These are phyloP conservation scores for Ophiosphaerella herpotricha DNA, from an alignment of 2,329 filamentous ascomycete genomes.

Conservation along the genomic window DNA sequence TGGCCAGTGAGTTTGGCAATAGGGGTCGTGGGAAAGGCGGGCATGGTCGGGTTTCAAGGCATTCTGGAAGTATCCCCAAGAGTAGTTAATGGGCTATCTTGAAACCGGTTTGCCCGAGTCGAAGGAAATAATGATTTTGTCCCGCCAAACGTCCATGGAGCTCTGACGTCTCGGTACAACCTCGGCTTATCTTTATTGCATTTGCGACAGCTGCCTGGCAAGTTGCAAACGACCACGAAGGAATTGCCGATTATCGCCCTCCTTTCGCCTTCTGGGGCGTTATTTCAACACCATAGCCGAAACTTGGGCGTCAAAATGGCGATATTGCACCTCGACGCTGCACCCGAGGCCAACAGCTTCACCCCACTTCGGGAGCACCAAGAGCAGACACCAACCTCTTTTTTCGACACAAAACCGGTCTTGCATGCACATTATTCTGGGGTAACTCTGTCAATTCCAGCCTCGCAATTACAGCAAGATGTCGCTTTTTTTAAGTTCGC, in stretches of 20 bases:
- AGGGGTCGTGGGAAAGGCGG: slow-evolving; percentile 47
- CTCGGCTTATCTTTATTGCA: slow-evolving; percentile 25
- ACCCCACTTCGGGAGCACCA: slow-evolving; percentile 70
- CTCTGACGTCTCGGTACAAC: slow-evolving; percentile 20
- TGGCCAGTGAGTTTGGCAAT: slow-evolving; percentile 50
- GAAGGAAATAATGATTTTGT: not conserved
- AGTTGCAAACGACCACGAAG: not conserved
- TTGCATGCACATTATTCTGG: slow-evolving; percentile 66
- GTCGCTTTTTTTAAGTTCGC: slow-evolving; percentile 51
- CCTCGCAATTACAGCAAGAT: slow-evolving; percentile 59
- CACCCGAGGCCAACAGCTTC: slow-evolving; percentile 65
- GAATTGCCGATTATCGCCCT: not conserved
- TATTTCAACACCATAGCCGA: not conserved
- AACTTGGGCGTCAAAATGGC: slow-evolving; percentile 32
- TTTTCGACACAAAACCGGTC: slow-evolving; percentile 72
- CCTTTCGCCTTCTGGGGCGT: not conserved
- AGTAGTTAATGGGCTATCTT: not conserved
- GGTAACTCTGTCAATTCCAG: slow-evolving; percentile 63
- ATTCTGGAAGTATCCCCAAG: slow-evolving; percentile 5
- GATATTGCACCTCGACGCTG: slow-evolving; percentile 57
- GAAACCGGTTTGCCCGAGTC: not conserved
- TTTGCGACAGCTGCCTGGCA: slow-evolving; percentile 7
- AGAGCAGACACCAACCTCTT: slow-evolving; percentile 71
- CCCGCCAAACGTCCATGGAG: slow-evolving; percentile 16
- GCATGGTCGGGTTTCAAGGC: slow-evolving; percentile 37